These are phyloP conservation scores for Zopfochytrium polystomum DNA, from an alignment of 371 early-diverging fungal genomes.

Conservation along the genomic window DNA sequence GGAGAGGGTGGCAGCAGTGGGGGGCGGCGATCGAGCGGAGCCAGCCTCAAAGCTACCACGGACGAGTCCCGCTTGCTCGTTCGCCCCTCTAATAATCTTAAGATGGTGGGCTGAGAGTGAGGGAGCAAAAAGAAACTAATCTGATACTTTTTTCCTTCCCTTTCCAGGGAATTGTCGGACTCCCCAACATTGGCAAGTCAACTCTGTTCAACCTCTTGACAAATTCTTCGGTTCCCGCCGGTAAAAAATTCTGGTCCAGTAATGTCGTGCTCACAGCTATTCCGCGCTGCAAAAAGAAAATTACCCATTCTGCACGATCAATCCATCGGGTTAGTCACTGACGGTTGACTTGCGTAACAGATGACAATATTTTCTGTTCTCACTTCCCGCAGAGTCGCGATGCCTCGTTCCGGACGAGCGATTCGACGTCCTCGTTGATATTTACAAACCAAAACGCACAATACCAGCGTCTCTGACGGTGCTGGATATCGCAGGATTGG, in stretches of 20 bases:
- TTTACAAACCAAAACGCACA: constrained; percentile 64
- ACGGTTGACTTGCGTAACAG: too few relatives aligned
- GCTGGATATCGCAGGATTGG: constrained; percentile 99
- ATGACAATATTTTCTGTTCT: too few relatives aligned
- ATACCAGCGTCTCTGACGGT: constrained; percentile 73
- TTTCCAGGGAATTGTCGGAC: constrained; percentile 81
- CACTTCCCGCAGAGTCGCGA: constrained; percentile 78
- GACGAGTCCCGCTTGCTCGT: too few relatives aligned
- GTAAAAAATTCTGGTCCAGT: background rate
- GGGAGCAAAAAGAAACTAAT: too few relatives aligned
- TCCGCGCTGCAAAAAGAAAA: constrained; percentile 49
- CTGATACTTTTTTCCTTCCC: too few relatives aligned
- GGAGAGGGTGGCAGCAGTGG: too few relatives aligned
- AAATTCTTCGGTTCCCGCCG: constrained; percentile 68
- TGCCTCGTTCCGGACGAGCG: constrained; percentile 92
- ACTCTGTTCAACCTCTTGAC: constrained; percentile 97
- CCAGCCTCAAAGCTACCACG: too few relatives aligned
- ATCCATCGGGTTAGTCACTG: too few relatives aligned
- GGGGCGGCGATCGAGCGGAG: too few relatives aligned
- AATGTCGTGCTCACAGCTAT: background rate
- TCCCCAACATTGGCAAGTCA: constrained; percentile 98
- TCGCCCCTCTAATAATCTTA: constrained; percentile 15
- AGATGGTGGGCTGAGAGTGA: too few relatives aligned
- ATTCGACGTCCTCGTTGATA: constrained; percentile 79
- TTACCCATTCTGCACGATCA: constrained; percentile 69